Base-by-base conservation (phyloP, 2,329 filamentous ascomycete species). In the Hypoxylon sp. region DNA sequence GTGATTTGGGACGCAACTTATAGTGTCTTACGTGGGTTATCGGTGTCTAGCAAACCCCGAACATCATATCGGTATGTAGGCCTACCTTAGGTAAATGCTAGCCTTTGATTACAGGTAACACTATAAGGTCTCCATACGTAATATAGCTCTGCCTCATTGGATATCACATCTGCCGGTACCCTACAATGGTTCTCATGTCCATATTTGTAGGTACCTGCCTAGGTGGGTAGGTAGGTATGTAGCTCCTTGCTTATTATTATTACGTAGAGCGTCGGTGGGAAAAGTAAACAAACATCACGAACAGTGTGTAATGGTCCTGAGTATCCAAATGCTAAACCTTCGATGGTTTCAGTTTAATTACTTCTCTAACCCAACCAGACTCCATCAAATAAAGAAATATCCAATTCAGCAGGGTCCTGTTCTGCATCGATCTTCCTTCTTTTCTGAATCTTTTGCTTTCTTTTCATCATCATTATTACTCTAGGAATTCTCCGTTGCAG, bases 31-130 rank as follows among this genome's bases (percentile, higher is more conserved):
- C 52, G 52, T 54, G 35, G n/a, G 17, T n/a, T 54, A 14, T 54
- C 52, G 52, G 52, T 54, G 52, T 8, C 35, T 54, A 39, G 22
- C 14, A 54, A 54, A 54, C 24, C 35, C 52, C 52, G 52, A 54
- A 19, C 24, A 39, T 14, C 35, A 44, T 31, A 31, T 31, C 29
- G 29, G 29, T 31, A 31, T 17, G 44, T 39, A 48, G 31, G 35
- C 13, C 33, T 17, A 22, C 3, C 3, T 26, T 4, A 26, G 26
- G 26, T 26, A 26, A 3, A 4, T 26, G 6, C 26, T 26, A 37
- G 33, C 33, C 37, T 42, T n/a, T 14, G 14, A n/a, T 42, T n/a
- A 42, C 37, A n/a, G n/a, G 14, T 42, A n/a, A 26, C 26, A 26
- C 26, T 6, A 26, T 26, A 26, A 26, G 26, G 26, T 26, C 26